These are phyloP conservation scores for Jackrogersella minutella DNA, from an alignment of 495 filamentous ascomycete genomes.

Conservation along the genomic window DNA sequence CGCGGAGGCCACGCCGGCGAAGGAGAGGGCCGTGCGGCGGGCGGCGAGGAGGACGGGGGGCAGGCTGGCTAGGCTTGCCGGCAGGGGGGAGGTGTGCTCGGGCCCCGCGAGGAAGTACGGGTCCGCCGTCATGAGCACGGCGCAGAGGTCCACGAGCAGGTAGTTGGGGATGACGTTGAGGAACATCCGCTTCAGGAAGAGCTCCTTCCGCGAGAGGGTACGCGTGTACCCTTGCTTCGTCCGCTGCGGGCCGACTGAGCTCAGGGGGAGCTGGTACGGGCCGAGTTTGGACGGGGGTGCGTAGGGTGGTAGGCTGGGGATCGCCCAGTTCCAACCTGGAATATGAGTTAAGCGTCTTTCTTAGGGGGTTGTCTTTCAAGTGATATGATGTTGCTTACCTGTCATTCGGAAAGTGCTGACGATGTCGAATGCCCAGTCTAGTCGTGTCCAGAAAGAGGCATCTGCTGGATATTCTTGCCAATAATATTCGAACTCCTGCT, in stretches of 20 bases:
- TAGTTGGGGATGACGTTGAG: constrained; percentile 61
- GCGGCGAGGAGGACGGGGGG: constrained; percentile 50
- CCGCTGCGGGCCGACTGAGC: constrained; percentile 48
- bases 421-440: constrained; percentile 77
- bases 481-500: constrained; percentile 55
- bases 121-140: constrained; percentile 72
- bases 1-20: constrained; percentile 60
- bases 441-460: constrained; percentile 62
- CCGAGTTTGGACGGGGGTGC: constrained; percentile 48
- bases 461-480: constrained; percentile 78
- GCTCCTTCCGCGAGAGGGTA: constrained; percentile 48
- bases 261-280: constrained; percentile 50
- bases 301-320: constrained; percentile 65
- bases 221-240: constrained; percentile 47
- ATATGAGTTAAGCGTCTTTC: background rate
- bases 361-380: background rate
- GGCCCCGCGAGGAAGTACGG: constrained; percentile 72
- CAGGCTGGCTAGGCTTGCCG: constrained; percentile 54
- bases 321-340: constrained; percentile 78
- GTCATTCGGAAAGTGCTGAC: constrained; percentile 73
- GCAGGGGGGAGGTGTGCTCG: constrained; percentile 48
- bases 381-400: constrained; percentile 38
- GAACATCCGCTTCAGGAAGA: constrained; percentile 58
- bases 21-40: constrained; percentile 61
- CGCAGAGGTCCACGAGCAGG: constrained; percentile 70